Base-by-base conservation (phyloP, 306 rosid species). In the Pyrus bretschneideri region DNA sequence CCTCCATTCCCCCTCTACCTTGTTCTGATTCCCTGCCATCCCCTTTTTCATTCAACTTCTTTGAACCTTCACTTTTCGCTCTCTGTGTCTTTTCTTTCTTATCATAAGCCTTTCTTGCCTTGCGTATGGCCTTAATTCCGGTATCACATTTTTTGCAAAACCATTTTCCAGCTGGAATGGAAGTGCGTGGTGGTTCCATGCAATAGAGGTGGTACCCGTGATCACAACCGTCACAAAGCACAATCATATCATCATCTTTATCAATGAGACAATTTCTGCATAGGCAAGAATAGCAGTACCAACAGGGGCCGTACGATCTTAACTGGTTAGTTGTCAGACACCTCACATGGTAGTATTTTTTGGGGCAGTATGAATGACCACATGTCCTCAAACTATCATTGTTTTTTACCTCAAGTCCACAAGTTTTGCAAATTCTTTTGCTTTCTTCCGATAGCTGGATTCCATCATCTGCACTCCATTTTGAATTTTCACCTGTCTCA, bases 211-310 rank as follows among this genome's bases (percentile, higher is more conserved):
- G 99, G 88, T 83, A 88, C n/a, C 87, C 98, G 70, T 92, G 87
- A 81, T 96, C 99, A 21, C 99, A 96, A 70, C 96, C 97, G 76
- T 96, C 99, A 70, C 99, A 96, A 25, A 96, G 81, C 67, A 92
- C 89, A 76, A 92, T 86, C 85, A 80, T 67, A 58, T 86, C 85
- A 72, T 96, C 97, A 65, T 92, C 93, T 72, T 57, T 70, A 83
- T 96, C 91, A 7, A 80, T 21, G 59, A 91, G 81, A 85, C 99
- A 96, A 76, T 72, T 78, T 83, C 88, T 87, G 82, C 99, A 96
- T 70, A 96, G 79, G 76, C 99, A 96, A 71, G 96, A 96, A 79
- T 96, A 96, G 87, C 99, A 92, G 80, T 88, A 92, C 99, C 99
- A 92, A 57, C 81, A 31, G 51, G 69, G 62, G 78, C 88, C 88